Conservation (phyloP, 352 stramenopile species). For the Pythium dissotocum region DNA sequence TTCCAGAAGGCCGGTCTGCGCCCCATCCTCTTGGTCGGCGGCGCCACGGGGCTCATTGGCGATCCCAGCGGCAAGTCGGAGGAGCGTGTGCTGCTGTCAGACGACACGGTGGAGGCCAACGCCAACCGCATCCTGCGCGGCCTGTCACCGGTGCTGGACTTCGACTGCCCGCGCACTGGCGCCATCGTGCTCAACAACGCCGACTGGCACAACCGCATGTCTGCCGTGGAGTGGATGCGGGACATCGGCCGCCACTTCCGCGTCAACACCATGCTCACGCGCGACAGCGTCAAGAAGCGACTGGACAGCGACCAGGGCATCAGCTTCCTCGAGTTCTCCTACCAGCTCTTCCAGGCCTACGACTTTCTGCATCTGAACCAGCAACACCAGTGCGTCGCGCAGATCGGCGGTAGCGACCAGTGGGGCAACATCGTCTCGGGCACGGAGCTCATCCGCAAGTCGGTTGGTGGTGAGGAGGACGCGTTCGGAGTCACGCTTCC, state of each 20-base stretch:
- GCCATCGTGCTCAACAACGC: constrained; percentile 98
- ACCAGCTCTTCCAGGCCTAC: constrained; percentile 98
- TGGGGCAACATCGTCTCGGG: constrained; percentile 99
- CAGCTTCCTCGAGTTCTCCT: constrained; percentile 99
- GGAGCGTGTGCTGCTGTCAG: constrained; percentile 93
- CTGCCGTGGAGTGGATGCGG: constrained; percentile 96
- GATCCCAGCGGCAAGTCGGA: constrained; percentile 99
- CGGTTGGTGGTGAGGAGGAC: constrained; percentile 57
- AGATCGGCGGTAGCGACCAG: constrained; percentile 99
- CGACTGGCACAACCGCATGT: constrained; percentile 95
- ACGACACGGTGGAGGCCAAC: constrained; percentile 92
- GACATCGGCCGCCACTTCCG: constrained; percentile 97
- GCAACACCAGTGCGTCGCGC: constrained; percentile 90
- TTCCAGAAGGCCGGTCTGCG: constrained; percentile 87
- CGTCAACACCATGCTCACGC: constrained; percentile 98
- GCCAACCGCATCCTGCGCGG: constrained; percentile 89
- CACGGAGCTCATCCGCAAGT: constrained; percentile 94
- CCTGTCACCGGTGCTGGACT: constrained; percentile 94
- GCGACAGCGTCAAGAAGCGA: constrained; percentile 97
- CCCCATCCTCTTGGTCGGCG: constrained; percentile 89
- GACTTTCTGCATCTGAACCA: constrained; percentile 97
- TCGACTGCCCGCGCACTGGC: constrained; percentile 86
- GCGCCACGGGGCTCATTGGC: constrained; percentile 93
- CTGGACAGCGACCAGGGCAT: constrained; percentile 94
- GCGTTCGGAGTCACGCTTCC: constrained; percentile 95